These are phyloP conservation scores for Jatropha multifida DNA, from an alignment of 441 rosid genomes.

Conservation along the genomic window DNA sequence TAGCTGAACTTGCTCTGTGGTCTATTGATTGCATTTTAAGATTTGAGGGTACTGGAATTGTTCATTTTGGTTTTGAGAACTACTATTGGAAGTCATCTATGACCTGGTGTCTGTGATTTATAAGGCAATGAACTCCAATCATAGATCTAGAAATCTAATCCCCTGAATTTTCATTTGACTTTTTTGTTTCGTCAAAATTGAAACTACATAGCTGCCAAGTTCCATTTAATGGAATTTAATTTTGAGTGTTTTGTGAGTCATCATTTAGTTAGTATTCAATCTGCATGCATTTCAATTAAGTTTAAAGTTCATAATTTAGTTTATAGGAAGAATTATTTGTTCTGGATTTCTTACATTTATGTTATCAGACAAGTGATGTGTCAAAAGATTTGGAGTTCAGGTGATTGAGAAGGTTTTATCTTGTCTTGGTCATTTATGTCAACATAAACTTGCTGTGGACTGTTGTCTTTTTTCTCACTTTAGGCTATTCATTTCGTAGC, in stretches of 20 bases:
- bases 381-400: background rate
- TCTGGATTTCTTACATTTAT: conserved; percentile 3
- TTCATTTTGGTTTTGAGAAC: background rate
- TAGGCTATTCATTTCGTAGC: conserved; percentile 1
- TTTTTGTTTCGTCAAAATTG: background rate
- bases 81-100: background rate
- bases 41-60: background rate
- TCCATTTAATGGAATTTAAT: too few species aligned
- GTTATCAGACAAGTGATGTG: background rate
- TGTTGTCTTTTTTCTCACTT: conserved; percentile 4
- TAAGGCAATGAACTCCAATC: conserved; percentile 1
- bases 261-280: background rate
- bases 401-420: background rate
- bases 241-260: background rate
- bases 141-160: background rate
- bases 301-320: background rate
- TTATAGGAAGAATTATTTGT: background rate
- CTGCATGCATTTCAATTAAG: background rate
- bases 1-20: background rate
- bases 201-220: background rate
- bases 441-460: background rate
- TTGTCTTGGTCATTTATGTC: background rate
- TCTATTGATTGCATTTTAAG: background rate
- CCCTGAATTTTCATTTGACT: background rate
- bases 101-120: conserved; percentile 5